Conservation (phyloP, 2,329 filamentous ascomycete genomes). For the Ilyonectria sp. region DNA sequence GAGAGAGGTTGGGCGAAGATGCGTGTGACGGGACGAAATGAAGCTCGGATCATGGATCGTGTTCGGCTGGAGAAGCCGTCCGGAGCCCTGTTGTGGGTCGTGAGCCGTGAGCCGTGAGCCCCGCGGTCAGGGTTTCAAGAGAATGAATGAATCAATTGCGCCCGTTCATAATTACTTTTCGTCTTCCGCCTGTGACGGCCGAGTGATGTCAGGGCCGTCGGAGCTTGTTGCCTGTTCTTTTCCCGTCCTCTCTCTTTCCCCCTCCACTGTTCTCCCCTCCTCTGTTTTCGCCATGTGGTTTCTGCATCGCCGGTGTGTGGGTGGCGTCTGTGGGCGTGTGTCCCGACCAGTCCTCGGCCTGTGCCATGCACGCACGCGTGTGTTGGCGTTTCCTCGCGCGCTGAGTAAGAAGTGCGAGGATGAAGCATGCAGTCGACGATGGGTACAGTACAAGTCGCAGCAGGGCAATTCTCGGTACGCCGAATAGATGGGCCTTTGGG, state of each 20-base stretch:
- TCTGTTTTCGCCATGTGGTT: slow-evolving; percentile 12
- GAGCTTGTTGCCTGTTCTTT: neutral
- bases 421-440: slow-evolving; percentile 12
- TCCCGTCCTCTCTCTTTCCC: neutral
- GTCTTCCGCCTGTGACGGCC: neutral
- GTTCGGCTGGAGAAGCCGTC: slow-evolving; percentile 10
- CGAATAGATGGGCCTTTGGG: neutral
- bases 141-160: neutral
- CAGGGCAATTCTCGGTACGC: neutral
- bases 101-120: neutral
- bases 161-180: neutral
- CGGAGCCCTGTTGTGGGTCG: neutral
- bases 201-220: slow-evolving; percentile 4
- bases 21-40: neutral
- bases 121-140: neutral
- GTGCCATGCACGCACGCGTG: slow-evolving; percentile 9
- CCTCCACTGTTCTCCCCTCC: neutral
- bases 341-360: neutral
- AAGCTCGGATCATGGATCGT: neutral
- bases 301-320: slow-evolving; percentile 5
- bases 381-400: slow-evolving; percentile 13
- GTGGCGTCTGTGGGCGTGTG: neutral
- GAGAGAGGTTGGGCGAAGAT: neutral
- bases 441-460: neutral
- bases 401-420: slow-evolving; percentile 23